A percentile compares a stretch with the other conserved stretches of the same genome.
Evolutionary conservation across 2,329 filamentous ascomycete genomes (phyloP).

Genomic region (Sporothrix sp.): DNA sequence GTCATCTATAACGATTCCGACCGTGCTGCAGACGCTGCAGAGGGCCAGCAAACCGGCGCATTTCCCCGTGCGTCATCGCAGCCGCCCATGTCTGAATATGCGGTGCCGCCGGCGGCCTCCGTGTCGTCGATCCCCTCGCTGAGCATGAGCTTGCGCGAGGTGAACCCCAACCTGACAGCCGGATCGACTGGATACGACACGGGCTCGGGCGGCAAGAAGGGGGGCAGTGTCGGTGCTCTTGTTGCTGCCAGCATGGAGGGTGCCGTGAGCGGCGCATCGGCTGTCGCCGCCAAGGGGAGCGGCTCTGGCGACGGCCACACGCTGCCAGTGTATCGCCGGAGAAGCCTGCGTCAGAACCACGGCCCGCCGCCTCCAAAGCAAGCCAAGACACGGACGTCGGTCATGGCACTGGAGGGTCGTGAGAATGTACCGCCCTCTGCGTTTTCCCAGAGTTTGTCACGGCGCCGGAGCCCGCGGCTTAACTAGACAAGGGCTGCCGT

Average conservation of each 20-base stretch:
- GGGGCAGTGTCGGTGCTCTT: background rate
- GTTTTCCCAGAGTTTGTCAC: slow-evolving; percentile 37
- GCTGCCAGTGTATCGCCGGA: slow-evolving; percentile 40
- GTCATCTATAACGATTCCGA: slow-evolving; percentile 22
- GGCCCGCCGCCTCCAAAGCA: slow-evolving; percentile 23
- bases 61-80: slow-evolving; percentile 5
- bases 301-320: slow-evolving; percentile 28
- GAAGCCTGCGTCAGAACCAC: slow-evolving; percentile 24
- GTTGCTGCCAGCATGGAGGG: slow-evolving; percentile 1
- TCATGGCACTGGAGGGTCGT: slow-evolving; percentile 33
- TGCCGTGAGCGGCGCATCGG: slow-evolving; percentile 17
- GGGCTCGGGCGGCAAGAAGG: slow-evolving; percentile 18
- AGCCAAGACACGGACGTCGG: slow-evolving; percentile 20
- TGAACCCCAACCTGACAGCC: slow-evolving; percentile 40
- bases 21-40: slow-evolving; percentile 10
- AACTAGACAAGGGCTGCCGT: slow-evolving; percentile 20
- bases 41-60: background rate
- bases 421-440: slow-evolving; percentile 41
- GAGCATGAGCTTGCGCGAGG: slow-evolving; percentile 43
- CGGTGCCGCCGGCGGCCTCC: slow-evolving; percentile 1
- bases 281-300: background rate
- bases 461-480: slow-evolving; percentile 47
- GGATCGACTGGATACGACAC: too few relatives aligned
- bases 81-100: background rate
- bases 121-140: slow-evolving; percentile 13